phyloP scores from a whole-genome alignment of 1,139 yeast species.

The Hansenula sp. region DNA sequence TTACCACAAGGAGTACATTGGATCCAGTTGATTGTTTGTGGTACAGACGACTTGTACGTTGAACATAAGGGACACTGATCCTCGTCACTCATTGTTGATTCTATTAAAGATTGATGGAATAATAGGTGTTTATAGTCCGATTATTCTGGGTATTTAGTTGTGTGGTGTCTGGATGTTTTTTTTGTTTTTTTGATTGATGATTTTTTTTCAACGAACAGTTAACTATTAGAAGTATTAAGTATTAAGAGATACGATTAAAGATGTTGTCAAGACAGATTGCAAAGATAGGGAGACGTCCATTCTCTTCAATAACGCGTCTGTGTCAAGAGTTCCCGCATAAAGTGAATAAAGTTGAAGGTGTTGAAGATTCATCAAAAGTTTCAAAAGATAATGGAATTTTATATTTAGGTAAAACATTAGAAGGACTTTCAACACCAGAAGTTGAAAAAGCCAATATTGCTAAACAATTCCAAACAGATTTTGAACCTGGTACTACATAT shows the following conservation, averaged over 20 bases:
- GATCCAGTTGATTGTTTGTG: conserved; percentile 41
- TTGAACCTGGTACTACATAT: conserved; percentile 44
- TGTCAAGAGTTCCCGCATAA: not conserved
- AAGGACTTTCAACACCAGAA: not conserved
- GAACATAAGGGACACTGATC: conserved; percentile 11
- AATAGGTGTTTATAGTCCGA: too few relatives aligned
- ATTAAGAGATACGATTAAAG: too few relatives aligned
- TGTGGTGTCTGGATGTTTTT: too few relatives aligned
- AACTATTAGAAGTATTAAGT: too few relatives aligned
- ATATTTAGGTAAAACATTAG: conserved; percentile 1
- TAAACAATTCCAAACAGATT: conserved; percentile 32
- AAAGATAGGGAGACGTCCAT: not conserved
- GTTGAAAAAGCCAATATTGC: not conserved
- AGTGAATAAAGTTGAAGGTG: too few relatives aligned
- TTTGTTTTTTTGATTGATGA: too few relatives aligned
- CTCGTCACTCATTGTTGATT: too few relatives aligned
- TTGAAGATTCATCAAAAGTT: not conserved
- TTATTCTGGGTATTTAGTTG: too few relatives aligned
- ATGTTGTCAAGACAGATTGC: too few relatives aligned
- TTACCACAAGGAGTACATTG: conserved; percentile 55
- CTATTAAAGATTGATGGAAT: too few relatives aligned
- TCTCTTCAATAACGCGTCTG: not conserved
- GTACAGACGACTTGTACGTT: conserved; percentile 3
- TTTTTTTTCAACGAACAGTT: too few relatives aligned
- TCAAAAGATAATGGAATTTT: not conserved